Conservation (phyloP, 1,139 yeast genomes). For the Candida mesenterica region DNA sequence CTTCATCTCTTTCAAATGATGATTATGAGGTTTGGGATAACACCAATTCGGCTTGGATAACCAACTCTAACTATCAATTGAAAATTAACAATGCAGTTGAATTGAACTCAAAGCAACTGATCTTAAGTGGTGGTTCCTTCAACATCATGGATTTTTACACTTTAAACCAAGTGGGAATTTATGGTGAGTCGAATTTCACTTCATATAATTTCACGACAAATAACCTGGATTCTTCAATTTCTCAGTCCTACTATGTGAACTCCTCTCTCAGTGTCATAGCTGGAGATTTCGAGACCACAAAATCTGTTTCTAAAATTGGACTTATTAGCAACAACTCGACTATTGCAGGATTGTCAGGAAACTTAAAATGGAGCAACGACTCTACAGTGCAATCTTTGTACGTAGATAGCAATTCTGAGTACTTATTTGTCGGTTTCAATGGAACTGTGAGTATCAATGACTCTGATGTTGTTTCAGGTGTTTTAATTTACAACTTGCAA, state of each 20-base stretch:
- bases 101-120: constrained; percentile 26
- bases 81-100: constrained; percentile 34
- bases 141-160: constrained; percentile 34
- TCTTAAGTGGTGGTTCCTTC: constrained; percentile 43
- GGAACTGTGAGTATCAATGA: constrained; percentile 38
- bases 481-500: constrained; percentile 51
- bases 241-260: constrained; percentile 44
- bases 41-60: constrained; percentile 32
- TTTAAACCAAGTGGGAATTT: constrained; percentile 31
- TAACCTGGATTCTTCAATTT: constrained; percentile 39
- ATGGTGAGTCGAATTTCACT: constrained; percentile 21
- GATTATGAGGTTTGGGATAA: constrained; percentile 42
- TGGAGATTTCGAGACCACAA: constrained; percentile 31
- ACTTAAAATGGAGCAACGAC: constrained; percentile 36
- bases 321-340: constrained; percentile 34
- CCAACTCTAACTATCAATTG: constrained; percentile 30
- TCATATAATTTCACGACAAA: constrained; percentile 24
- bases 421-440: constrained; percentile 51
- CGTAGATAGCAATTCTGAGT: constrained; percentile 34
- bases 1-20: constrained; percentile 19
- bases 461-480: constrained; percentile 36
- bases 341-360: constrained; percentile 25
- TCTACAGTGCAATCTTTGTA: constrained; percentile 41
- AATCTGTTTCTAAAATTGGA: constrained; percentile 27
- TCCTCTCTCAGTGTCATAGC: constrained; percentile 53